Base-by-base conservation (phyloP, 257 asterid species). In the Lavandula angustifolia region DNA sequence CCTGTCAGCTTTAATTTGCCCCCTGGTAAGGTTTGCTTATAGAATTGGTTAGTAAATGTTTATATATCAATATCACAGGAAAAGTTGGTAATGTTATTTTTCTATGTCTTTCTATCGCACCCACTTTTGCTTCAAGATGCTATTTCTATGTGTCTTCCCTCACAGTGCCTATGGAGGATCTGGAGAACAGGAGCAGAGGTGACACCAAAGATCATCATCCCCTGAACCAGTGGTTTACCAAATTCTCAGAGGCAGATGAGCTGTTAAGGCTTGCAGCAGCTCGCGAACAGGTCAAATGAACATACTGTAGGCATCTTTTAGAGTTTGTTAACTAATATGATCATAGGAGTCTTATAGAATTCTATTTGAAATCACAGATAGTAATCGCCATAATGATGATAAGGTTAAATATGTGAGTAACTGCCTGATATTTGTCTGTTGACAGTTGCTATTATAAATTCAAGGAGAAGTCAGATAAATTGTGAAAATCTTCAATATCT, bases 221-320 rank as follows among this genome's bases (percentile, higher is more conserved):
- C 66, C 80, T 86, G 66, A 75, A 58, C 72, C 98, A 87, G 79
- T 92, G 88, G 86, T 89, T 87, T 76, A 76, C 89, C 64, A 85
- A 74, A 69, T 92, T 89, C 73, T 89, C 98, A 0, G 96, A 89
- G 80, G 96, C 96, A 33, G 98, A 87, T 70, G 98, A 87, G 79
- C 81, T 92, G 69, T 78, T 92, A 79, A 83, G 86, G 74, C 95
- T 92, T 63, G 95, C 95, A 51, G 94, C 95, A 52, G 97, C 96
- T 70, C 91, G 96, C 43, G 96, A 89, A 76, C 95, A 92, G 96
- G 98, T 92, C 44, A 66, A 61, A 57, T 54, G 49, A 67, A 31
- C 62, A 27, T 64, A 55, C 54, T 43, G 54, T 62, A 12, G 12
- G 60, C 38, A 44, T 55, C 65, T 67, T 10, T 12, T 14, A 12